A percentile compares a stretch with the other conserved stretches of the same genome.
Evolutionary conservation across 106 monocot species (phyloP).

Genomic region (Apostasia ramifera): DNA sequence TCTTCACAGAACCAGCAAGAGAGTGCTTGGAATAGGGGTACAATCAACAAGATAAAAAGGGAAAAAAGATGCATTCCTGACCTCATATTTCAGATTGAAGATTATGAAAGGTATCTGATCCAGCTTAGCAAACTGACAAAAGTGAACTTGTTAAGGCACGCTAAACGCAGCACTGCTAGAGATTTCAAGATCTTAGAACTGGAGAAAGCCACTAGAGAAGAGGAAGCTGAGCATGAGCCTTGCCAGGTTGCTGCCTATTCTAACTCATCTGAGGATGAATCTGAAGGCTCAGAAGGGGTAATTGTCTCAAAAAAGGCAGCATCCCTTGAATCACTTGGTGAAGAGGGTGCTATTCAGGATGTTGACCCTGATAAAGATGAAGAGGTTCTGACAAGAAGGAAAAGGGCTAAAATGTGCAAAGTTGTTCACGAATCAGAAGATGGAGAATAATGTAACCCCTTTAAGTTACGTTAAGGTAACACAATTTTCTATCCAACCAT

Average conservation of each 20-base stretch:
- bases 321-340: constrained; percentile 8
- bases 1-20: constrained; percentile 54
- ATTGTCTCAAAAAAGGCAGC: constrained; percentile 9
- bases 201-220: constrained; percentile 12
- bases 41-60: constrained; percentile 70
- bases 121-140: constrained; percentile 72
- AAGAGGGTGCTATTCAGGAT: constrained; percentile 22
- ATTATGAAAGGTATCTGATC: constrained; percentile 88
- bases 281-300: constrained; percentile 21
- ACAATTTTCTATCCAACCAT: too few species aligned
- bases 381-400: constrained; percentile 22
- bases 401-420: constrained; percentile 41
- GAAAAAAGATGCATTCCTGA: constrained; percentile 88
- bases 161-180: constrained; percentile 83
- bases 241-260: constrained; percentile 5
- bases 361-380: constrained; percentile 46
- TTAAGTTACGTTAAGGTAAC: too few species aligned
- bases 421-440: constrained; percentile 74
- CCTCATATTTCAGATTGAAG: constrained; percentile 88
- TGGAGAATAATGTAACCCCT: constrained; percentile 11
- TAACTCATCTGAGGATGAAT: constrained; percentile 29
- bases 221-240: constrained; percentile 13
- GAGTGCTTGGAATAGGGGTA: constrained; percentile 26
- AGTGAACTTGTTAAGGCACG: constrained; percentile 80
- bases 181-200: constrained; percentile 74